phyloP scores from a whole-genome alignment of 495 filamentous ascomycete genomes.

The Evansstolkia leycettana region DNA sequence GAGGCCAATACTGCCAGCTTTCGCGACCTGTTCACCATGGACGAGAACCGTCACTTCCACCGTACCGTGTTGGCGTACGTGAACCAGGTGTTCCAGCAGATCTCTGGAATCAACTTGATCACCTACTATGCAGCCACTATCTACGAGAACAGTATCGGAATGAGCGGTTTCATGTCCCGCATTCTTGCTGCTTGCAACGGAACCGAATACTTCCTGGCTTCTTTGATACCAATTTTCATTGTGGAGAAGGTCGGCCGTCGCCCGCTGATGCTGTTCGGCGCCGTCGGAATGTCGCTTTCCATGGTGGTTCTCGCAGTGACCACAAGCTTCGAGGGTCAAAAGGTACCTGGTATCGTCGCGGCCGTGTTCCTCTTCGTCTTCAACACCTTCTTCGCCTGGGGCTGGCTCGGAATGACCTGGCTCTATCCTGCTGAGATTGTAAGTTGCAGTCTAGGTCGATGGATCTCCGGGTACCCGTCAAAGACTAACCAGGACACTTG shows the following conservation, averaged over 20 bases:
- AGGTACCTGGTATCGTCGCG: conserved; percentile 35
- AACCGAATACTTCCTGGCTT: conserved; percentile 65
- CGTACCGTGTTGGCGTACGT: conserved; percentile 58
- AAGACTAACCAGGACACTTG: background rate
- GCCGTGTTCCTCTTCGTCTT: conserved; percentile 60
- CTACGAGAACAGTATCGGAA: conserved; percentile 42
- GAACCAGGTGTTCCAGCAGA: conserved; percentile 72
- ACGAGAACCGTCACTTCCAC: conserved; percentile 62
- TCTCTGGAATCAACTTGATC: conserved; percentile 64
- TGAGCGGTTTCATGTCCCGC: conserved; percentile 44
- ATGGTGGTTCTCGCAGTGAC: conserved; percentile 56
- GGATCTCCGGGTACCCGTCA: background rate
- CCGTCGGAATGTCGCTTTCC: conserved; percentile 52
- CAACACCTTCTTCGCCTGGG: conserved; percentile 66
- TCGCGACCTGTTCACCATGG: conserved; percentile 59
- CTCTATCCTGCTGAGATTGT: conserved; percentile 65
- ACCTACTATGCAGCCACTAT: conserved; percentile 63
- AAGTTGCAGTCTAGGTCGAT: background rate
- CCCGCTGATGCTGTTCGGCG: conserved; percentile 60
- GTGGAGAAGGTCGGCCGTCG: conserved; percentile 60
- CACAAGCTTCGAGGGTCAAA: conserved; percentile 17
- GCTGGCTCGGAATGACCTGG: conserved; percentile 70
- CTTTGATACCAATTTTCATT: conserved; percentile 58
- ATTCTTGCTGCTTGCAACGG: conserved; percentile 62
- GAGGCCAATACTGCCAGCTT: conserved; percentile 58